Evolutionary conservation across 768 basidiomycete genomes (phyloP).

Genomic region (Xerocomellus dryophilus): DNA sequence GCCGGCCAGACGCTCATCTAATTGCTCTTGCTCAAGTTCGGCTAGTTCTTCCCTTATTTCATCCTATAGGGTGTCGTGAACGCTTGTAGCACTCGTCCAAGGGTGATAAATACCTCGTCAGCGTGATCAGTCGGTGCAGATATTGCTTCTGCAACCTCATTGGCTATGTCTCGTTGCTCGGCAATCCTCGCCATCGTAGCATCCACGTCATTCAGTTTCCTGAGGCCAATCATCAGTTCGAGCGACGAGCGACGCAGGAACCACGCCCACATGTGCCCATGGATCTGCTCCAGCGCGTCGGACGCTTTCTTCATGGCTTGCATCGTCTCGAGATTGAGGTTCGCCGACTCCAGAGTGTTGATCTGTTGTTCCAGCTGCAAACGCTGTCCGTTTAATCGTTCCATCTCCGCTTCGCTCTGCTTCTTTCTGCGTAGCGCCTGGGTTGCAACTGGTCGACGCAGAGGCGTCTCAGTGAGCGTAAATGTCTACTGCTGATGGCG

Average conservation of each 20-base stretch:
- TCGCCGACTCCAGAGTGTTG: conserved; percentile 95
- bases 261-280: conserved; percentile 76
- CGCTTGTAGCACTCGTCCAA: background rate
- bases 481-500: conserved; percentile 29
- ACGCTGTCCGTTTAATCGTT: conserved; percentile 78
- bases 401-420: conserved; percentile 79
- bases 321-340: conserved; percentile 97
- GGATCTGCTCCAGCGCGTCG: conserved; percentile 84
- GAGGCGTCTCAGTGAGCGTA: conserved; percentile 8
- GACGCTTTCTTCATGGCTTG: conserved; percentile 95
- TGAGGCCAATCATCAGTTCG: conserved; percentile 31
- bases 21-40: conserved; percentile 82
- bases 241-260: background rate
- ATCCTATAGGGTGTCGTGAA: conserved; percentile 50
- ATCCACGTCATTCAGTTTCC: conserved; percentile 87
- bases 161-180: conserved; percentile 89
- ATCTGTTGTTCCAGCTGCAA: conserved; percentile 95
- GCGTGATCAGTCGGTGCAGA: conserved; percentile 64
- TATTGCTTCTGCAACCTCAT: conserved; percentile 88
- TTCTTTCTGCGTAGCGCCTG: conserved; percentile 94
- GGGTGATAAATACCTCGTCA: conserved; percentile 62
- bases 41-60: conserved; percentile 77
- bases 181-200: conserved; percentile 81
- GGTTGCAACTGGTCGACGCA: conserved; percentile 62
- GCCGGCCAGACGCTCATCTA: conserved; percentile 79